phyloP scores from a whole-genome alignment of 2,329 filamentous ascomycete genomes.

The Paecilomyces dactylethromorphus region DNA sequence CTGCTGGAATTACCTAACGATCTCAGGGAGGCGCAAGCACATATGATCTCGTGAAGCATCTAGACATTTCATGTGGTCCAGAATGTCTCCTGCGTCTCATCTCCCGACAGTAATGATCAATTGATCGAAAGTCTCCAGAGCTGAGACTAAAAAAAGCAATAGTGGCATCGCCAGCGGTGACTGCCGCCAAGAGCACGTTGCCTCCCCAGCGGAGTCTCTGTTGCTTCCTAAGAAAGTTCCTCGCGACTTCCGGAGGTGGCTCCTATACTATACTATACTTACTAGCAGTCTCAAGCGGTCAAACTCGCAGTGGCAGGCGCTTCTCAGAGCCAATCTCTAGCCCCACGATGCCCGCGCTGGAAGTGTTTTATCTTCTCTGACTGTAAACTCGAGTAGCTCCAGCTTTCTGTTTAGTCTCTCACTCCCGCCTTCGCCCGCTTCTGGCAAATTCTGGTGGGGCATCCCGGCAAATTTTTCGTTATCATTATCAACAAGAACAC shows the following conservation, averaged over 20 bases:
- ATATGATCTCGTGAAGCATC: background rate
- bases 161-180: background rate
- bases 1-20: background rate
- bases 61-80: background rate
- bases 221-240: background rate
- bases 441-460: background rate
- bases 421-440: background rate
- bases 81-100: background rate
- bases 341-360: background rate
- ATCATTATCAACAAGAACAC: background rate
- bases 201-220: background rate
- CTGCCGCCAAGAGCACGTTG: background rate
- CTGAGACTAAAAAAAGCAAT: background rate
- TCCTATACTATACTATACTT: background rate
- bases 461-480: conserved; percentile 1
- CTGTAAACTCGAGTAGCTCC: background rate
- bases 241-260: background rate
- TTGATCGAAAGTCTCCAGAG: background rate
- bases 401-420: background rate
- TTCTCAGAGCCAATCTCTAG: background rate
- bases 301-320: background rate
- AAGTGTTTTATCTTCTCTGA: background rate
- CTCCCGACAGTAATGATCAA: too few species aligned
- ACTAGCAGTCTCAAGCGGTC: background rate
- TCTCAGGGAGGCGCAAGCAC: background rate